Base-by-base conservation (phyloP, 2,329 filamentous ascomycete genomes). In the Xylaria sp. region DNA sequence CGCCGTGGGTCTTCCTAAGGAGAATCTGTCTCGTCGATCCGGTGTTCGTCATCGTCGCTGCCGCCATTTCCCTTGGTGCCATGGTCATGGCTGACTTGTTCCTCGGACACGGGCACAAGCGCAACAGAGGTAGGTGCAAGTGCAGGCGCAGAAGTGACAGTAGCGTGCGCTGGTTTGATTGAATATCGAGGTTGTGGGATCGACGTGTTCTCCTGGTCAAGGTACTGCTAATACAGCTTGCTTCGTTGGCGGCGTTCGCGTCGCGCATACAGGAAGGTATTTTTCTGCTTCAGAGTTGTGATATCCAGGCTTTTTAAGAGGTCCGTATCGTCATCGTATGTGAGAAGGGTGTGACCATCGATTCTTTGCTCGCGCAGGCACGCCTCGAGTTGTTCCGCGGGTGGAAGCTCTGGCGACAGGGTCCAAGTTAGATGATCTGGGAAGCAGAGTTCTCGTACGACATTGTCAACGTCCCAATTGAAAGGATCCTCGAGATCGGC, bases 351-450 rank as follows among this genome's bases (percentile, higher is more conserved):
- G 15, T 40, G 37, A 17, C 37, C 31, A 35, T 35, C 31, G 31
- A 35, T 13, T 13, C 13, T 13, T 7, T 35, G 31, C 31, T 35
- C 13, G 31, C 31, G 31, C 13, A 35, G 13, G 31, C 31, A 35
- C 7, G 31, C 31, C 31, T 35, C 31, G 13, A 35, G 31, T 35
- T 35, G 7, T 35, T 35, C 31, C 7, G 31, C 7, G 31, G 31
- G 31, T 13, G 31, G 31, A 35, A 35, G 31, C 31, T 35, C 31
- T 35, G 31, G 31, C 7, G 31, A 35, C 31, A 13, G 23, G 33
- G 47, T 38, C 41, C 41, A 55, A 38, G 40, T 59, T 53, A 17
- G 56, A 55, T 38, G 56, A 55, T 38, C 31, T 38, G 31, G 27
- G 31, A 21, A 55, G 31, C 53, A 55, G 27, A 47, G 25, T 55